Evolutionary conservation across 306 rosid genomes (phyloP), one percentile per base, ranked within the genome.

Genomic region (Casuarina equisetifolia): DNA sequence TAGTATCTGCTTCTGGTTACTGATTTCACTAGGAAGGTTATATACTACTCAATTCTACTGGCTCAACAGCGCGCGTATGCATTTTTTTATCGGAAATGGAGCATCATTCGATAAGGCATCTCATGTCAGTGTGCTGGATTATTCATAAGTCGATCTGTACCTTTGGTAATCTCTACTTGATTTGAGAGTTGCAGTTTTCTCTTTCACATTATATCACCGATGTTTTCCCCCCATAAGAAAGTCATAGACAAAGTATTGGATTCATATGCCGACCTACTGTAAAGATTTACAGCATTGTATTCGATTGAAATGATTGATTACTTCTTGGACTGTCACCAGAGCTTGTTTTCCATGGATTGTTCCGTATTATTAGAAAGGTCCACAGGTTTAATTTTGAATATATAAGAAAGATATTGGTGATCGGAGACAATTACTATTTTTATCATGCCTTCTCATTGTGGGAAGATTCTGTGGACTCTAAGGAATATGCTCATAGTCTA

Each of bases 1-100:
- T 96, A 76, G 89, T 90, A 69, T 86, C 97, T 49, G 89, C 98
- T 69, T 78, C 89, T 35, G 96, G 96, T 49, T 85, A 86, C 81
- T 94, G 78, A 82, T 74, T 81, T 73, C 54, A 19, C 74, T 82
- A 69, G 20, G 82, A 74, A 76, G 42, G 51, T 75, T 48, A 78
- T 75, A 52, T 77, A 68, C 72, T 66, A 10, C 75, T 78, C 49
- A 74, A 68, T 79, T 64, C 74, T 40, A 43, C 32, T 39, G n/a
- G 53, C 76, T 25, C 39, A 16, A 16, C 54, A 45, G 17, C 12
- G 17, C 10, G 40, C 19, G 9, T 39, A 54, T 7, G 38, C n/a
- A 17, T 45, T 69, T 69, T 70, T 63, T 39, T 82, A 68, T 67
- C 80, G 46, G 3, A 73, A 66, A 69, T 45, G 72, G 73, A 82